A percentile compares a stretch with the other conserved stretches of the same genome.
phyloP scores from a whole-genome alignment of 1,284 basidiomycete species.

The Puccinia polysora region DNA sequence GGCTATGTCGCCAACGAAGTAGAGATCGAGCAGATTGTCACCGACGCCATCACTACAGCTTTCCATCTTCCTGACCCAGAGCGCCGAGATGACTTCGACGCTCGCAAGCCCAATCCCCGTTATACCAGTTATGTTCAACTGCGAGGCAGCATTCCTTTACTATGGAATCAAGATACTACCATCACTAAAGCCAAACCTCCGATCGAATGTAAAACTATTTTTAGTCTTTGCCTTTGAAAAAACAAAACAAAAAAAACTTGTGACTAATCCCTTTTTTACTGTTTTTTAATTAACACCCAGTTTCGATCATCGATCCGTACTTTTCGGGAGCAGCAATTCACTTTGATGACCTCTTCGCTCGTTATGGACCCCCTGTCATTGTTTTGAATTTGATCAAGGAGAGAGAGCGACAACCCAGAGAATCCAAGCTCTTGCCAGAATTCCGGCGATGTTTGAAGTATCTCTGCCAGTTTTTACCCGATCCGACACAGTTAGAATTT shows the following conservation, averaged over 20 bases:
- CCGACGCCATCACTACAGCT: slow-evolving; percentile 78
- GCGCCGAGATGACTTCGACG: slow-evolving; percentile 51
- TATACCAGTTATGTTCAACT: slow-evolving; percentile 43
- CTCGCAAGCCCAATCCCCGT: slow-evolving; percentile 35
- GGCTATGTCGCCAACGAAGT: slow-evolving; percentile 99
- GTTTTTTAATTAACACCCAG: slow-evolving; percentile 55
- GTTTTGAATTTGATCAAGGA: slow-evolving; percentile 94
- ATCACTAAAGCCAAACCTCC: slow-evolving; percentile 44
- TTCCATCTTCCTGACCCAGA: slow-evolving; percentile 59
- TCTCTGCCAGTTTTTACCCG: slow-evolving; percentile 89
- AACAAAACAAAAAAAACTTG: background rate
- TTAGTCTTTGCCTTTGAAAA: background rate
- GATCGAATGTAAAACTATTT: slow-evolving; percentile 37
- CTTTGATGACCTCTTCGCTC: slow-evolving; percentile 83
- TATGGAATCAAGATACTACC: slow-evolving; percentile 43
- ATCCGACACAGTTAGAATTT: slow-evolving; percentile 79
- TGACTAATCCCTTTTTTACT: background rate
- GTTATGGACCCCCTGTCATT: slow-evolving; percentile 85
- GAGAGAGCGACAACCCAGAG: slow-evolving; percentile 66
- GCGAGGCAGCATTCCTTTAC: slow-evolving; percentile 41
- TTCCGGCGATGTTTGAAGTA: slow-evolving; percentile 89
- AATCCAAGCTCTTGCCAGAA: slow-evolving; percentile 86
- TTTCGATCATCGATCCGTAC: slow-evolving; percentile 91
- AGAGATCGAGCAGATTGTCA: slow-evolving; percentile 97
- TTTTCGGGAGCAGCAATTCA: slow-evolving; percentile 88